Evolutionary conservation across 345 rosid species (phyloP).

Genomic region (Boechera retrofracta): DNA sequence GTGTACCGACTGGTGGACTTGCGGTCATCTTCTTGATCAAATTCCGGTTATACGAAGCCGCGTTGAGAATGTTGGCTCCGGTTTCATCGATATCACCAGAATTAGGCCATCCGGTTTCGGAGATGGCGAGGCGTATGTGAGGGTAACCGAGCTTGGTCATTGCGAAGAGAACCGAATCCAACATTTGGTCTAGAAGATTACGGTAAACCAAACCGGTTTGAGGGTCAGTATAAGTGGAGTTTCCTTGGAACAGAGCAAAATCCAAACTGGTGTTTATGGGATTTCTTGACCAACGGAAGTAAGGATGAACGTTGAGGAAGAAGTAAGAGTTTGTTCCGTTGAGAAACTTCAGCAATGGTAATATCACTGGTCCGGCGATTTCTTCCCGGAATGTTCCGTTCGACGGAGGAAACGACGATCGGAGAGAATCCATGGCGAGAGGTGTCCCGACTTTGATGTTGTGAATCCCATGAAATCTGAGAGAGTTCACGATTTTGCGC

Average conservation of each 20-base stretch:
- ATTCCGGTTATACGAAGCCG: constrained; percentile 79
- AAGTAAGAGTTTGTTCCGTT: constrained; percentile 69
- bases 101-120: constrained; percentile 93
- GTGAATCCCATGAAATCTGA: constrained; percentile 48
- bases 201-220: constrained; percentile 59
- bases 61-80: constrained; percentile 71
- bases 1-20: constrained; percentile 64
- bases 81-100: constrained; percentile 72
- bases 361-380: constrained; percentile 51
- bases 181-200: constrained; percentile 84
- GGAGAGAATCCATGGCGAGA: constrained; percentile 68
- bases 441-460: constrained; percentile 81
- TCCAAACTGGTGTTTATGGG: constrained; percentile 50
- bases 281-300: constrained; percentile 69
- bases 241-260: constrained; percentile 58
- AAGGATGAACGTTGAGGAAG: constrained; percentile 81
- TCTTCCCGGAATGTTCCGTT: constrained; percentile 64
- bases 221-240: constrained; percentile 58
- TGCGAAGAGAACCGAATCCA: constrained; percentile 66
- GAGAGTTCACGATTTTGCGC: constrained; percentile 56
- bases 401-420: constrained; percentile 72
- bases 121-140: constrained; percentile 52
- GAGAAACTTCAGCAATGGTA: constrained; percentile 66
- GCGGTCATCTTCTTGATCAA: constrained; percentile 57
- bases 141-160: constrained; percentile 67